Base-by-base conservation (phyloP, 371 early-diverging fungal species). In the Smittium mucronatum region DNA sequence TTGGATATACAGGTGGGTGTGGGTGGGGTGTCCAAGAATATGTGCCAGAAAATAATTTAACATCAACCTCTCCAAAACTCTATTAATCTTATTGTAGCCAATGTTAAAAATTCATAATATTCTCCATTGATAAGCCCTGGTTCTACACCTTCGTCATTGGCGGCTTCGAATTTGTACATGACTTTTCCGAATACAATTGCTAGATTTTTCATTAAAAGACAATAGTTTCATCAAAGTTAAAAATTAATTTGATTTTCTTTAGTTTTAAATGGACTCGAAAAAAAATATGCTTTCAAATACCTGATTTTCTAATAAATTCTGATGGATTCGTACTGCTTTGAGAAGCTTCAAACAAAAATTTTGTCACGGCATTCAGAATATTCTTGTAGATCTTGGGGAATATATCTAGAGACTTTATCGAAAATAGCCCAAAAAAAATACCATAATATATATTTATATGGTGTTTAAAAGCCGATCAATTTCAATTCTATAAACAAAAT, bases 281-380 rank as follows among this genome's bases (percentile, higher is more conserved):
- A n/a, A n/a, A n/a, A n/a, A n/a, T n/a, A n/a, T n/a, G n/a, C n/a
- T n/a, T n/a, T n/a, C n/a, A n/a, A n/a, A 11, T 47, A 47, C 47
- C 5, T 72, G 76, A 77, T 75, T 58, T 1, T 69, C 34, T 59
- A 29, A 64, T 47, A 16, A 21, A 47, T 47, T 11, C 11, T 47
- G 5, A 5, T 47, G 47, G 47, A 21, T 47, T 21, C 5, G 47
- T 47, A 21, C 47, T 47, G 11, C 21, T 47, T 11, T 21, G 47
- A 11, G 47, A 47, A 47, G 47, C 47, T 11, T 47, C 47, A 5
- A 47, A 47, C 5, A 47, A 47, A 47, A 47, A 47, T 21, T 47
- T 47, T 47, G 47, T 47, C 11, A 47, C 21, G 11, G 21, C 5
- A 47, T 47, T 47, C 5, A 47, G 5, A 47, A 47, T 47, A 21